Evolutionary conservation across 495 filamentous ascomycete genomes (phyloP).

Genomic region (Chaetomium fimeti): DNA sequence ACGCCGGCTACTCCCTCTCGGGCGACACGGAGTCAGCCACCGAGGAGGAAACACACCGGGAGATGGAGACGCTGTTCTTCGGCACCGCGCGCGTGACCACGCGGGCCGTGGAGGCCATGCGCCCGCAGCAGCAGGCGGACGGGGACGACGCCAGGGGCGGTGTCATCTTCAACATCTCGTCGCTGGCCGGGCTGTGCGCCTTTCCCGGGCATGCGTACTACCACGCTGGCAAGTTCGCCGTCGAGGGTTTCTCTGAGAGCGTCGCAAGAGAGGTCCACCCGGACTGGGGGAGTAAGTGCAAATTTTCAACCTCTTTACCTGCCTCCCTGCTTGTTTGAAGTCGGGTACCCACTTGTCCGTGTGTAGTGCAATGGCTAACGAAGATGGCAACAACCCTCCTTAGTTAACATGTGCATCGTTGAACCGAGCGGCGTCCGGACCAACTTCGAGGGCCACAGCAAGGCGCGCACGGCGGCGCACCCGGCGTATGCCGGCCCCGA

Average conservation of each 20-base stretch:
- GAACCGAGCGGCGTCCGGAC: constrained; percentile 55
- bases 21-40: constrained; percentile 50
- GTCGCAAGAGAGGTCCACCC: constrained; percentile 51
- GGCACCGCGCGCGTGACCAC: constrained; percentile 48
- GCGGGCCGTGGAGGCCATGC: constrained; percentile 47
- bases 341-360: too few relatives aligned
- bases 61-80: constrained; percentile 58
- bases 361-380: not conserved
- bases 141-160: constrained; percentile 43
- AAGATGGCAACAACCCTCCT: not conserved
- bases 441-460: constrained; percentile 40
- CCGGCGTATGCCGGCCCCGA: constrained; percentile 41
- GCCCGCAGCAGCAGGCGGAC: constrained; percentile 10
- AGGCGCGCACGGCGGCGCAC: constrained; percentile 32
- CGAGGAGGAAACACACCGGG: constrained; percentile 40
- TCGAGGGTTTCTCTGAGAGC: constrained; percentile 57
- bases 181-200: constrained; percentile 49
- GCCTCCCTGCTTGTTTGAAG: too few relatives aligned
- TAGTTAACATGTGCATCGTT: constrained; percentile 48
- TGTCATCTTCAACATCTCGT: constrained; percentile 54
- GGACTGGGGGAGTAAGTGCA: constrained; percentile 44
- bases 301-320: too few relatives aligned
- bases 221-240: constrained; percentile 55
- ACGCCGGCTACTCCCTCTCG: constrained; percentile 51
- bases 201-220: constrained; percentile 53